A percentile compares a stretch with the other conserved stretches of the same genome.
These are phyloP conservation scores for Diddensiella caesifluorescens DNA, from an alignment of 805 yeast genomes.

Conservation along the genomic window DNA sequence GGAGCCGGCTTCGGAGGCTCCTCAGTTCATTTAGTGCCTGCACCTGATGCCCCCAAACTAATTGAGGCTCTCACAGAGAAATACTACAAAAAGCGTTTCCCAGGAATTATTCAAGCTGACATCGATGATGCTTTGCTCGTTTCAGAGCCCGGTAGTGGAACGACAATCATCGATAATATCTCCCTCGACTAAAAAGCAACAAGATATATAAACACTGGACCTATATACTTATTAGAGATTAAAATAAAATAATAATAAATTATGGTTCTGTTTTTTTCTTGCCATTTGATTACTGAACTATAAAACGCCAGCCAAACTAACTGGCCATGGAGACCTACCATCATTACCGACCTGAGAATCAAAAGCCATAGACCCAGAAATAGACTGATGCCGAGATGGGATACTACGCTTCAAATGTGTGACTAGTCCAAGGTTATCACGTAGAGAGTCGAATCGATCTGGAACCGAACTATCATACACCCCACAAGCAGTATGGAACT, in stretches of 20 bases:
- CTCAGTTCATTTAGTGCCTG: constrained; percentile 56
- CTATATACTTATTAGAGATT: too few species aligned
- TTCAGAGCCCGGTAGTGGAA: constrained; percentile 53
- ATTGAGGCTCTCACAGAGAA: constrained; percentile 42
- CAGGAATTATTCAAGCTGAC: constrained; percentile 42
- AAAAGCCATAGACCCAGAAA: background rate
- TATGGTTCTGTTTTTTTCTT: background rate
- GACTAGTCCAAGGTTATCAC: constrained; percentile 33
- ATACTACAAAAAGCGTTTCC: constrained; percentile 47
- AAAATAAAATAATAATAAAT: background rate
- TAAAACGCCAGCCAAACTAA: constrained; percentile 10
- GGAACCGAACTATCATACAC: constrained; percentile 11
- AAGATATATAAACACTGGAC: background rate
- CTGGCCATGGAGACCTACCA: constrained; percentile 7
- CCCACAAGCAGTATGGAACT: constrained; percentile 28
- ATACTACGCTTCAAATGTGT: constrained; percentile 25
- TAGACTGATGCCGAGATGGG: background rate
- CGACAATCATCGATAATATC: constrained; percentile 26
- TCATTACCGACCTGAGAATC: background rate
- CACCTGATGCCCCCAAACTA: constrained; percentile 37
- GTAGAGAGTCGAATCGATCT: constrained; percentile 24
- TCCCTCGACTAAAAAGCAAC: constrained; percentile 11
- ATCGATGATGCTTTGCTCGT: constrained; percentile 49
- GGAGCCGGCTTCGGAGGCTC: constrained; percentile 82
- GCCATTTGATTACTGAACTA: background rate